phyloP scores from a whole-genome alignment of 2,329 filamentous ascomycete genomes.

The Rachicladosporium sp. region DNA sequence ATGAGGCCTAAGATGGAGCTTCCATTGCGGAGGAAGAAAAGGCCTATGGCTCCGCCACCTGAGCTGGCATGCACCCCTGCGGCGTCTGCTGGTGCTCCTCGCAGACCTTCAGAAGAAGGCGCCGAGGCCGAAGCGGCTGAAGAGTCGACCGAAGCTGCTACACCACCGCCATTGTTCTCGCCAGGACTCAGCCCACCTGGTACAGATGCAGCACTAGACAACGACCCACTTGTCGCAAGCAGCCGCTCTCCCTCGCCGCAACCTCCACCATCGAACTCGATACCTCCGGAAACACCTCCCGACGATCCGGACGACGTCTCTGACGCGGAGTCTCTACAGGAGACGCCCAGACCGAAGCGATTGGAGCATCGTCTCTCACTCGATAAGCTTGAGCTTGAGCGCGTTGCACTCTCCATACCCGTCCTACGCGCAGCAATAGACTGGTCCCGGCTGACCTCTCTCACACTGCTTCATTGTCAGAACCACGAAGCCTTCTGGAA shows the following conservation, averaged over 20 bases:
- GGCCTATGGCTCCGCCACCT: too few relatives aligned
- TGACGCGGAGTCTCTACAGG: neutral
- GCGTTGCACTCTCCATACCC: constrained; percentile 58
- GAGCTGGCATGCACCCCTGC: too few relatives aligned
- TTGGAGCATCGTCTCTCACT: constrained; percentile 48
- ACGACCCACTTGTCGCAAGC: constrained; percentile 9
- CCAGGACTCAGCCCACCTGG: constrained; percentile 1
- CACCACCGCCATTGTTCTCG: neutral
- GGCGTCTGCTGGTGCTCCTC: too few relatives aligned
- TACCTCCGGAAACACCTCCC: constrained; percentile 3
- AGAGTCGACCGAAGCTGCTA: neutral
- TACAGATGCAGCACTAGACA: constrained; percentile 5
- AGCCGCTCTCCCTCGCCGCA: constrained; percentile 8
- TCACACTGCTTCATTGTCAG: constrained; percentile 63
- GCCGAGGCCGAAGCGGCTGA: constrained; percentile 1
- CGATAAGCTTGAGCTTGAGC: constrained; percentile 63
- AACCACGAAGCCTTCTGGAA: constrained; percentile 67
- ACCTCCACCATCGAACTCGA: constrained; percentile 1
- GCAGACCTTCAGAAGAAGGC: too few relatives aligned
- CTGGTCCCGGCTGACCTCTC: constrained; percentile 57
- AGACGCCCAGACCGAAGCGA: neutral
- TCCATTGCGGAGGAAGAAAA: too few relatives aligned
- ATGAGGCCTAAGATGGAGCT: constrained; percentile 20
- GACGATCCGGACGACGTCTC: neutral
- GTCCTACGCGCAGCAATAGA: constrained; percentile 61